phyloP scores from a whole-genome alignment of 2,329 filamentous ascomycete genomes.

The Macrophomina phaseolina region DNA sequence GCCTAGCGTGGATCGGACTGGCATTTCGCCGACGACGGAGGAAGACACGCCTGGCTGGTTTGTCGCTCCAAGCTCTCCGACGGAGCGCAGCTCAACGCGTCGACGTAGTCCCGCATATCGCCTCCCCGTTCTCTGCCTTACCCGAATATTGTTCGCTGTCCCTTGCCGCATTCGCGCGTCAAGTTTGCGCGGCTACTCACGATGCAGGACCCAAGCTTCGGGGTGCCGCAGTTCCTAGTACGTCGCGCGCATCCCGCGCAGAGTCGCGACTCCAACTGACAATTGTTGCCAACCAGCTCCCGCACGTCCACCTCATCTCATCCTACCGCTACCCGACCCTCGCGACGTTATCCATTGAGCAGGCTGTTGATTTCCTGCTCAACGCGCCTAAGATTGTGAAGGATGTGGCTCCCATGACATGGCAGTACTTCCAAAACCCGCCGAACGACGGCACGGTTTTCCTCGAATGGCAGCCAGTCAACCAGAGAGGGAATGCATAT shows the following conservation, averaged over 20 bases:
- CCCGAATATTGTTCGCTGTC: conserved; percentile 9
- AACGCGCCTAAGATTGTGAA: conserved; percentile 84
- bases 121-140: conserved; percentile 10
- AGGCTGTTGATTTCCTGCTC: conserved; percentile 83
- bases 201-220: conserved; percentile 29
- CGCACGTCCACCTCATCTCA: conserved; percentile 89
- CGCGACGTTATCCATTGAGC: conserved; percentile 72
- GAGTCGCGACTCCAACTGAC: conserved; percentile 20
- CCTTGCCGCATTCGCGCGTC: conserved; percentile 14
- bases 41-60: conserved; percentile 22
- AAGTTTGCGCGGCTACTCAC: conserved; percentile 12
- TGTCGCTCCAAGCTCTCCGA: conserved; percentile 26
- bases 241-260: conserved; percentile 17
- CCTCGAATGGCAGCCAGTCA: conserved; percentile 82
- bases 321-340: conserved; percentile 79
- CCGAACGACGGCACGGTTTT: conserved; percentile 77
- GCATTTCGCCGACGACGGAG: conserved; percentile 23
- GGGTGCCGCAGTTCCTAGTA: conserved; percentile 27
- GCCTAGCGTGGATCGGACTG: conserved; percentile 19
- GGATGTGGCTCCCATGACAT: conserved; percentile 85
- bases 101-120: conserved; percentile 24
- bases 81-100: conserved; percentile 27
- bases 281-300: conserved; percentile 61
- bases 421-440: conserved; percentile 87
- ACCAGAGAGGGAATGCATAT: conserved; percentile 73